Evolutionary conservation across 2,329 filamentous ascomycete genomes (phyloP).

Genomic region (Pseudonectria buxi): DNA sequence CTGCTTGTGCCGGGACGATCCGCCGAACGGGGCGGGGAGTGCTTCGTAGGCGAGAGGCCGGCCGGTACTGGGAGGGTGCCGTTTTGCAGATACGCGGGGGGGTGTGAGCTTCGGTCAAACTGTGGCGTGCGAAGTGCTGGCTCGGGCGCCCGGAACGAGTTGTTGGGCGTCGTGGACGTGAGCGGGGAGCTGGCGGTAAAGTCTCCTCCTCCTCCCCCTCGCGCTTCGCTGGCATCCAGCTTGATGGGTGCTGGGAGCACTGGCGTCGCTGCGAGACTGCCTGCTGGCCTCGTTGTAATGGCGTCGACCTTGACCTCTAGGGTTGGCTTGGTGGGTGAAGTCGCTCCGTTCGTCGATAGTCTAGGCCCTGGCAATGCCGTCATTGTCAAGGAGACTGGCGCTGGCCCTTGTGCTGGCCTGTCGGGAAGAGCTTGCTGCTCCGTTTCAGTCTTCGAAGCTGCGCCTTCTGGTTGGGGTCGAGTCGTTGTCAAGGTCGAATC

Average conservation of each 20-base stretch:
- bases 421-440: no score
- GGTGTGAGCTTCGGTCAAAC: constrained; percentile 22
- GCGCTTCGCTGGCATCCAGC: constrained; percentile 11
- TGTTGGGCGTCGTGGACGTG: constrained; percentile 17
- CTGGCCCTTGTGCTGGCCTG: no score
- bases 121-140: constrained; percentile 21
- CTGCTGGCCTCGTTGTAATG: constrained; percentile 5
- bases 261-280: constrained; percentile 9
- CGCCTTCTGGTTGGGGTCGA: neutral
- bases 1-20: constrained; percentile 20
- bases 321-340: neutral
- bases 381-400: no score
- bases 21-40: constrained; percentile 37
- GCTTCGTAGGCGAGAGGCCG: constrained; percentile 46
- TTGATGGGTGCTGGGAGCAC: constrained; percentile 19
- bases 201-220: constrained; percentile 4
- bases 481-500: neutral
- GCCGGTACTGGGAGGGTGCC: constrained; percentile 37
- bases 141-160: constrained; percentile 16
- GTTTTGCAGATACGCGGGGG: constrained; percentile 19
- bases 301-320: constrained; percentile 1
- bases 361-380: no score
- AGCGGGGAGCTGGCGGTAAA: constrained; percentile 10
- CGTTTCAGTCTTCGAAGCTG: no score
- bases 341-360: no score